Evolutionary conservation across 1,284 basidiomycete species (phyloP), one percentile per base, ranked within the genome.

Genomic region (Cutaneotrichosporon arboriforme): DNA sequence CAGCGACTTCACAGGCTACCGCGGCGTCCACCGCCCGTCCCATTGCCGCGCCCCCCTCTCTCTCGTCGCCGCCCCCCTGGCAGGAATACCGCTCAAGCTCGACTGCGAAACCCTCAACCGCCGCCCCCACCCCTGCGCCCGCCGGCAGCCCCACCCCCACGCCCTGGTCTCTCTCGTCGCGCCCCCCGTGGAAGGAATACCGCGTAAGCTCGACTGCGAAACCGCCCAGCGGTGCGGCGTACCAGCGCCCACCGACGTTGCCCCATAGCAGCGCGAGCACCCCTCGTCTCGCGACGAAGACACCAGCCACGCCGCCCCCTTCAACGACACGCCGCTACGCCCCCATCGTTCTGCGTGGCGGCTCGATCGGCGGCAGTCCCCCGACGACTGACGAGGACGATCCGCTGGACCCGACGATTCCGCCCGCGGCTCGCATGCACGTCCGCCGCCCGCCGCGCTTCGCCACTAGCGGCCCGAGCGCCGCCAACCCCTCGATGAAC

Each of bases 341-440:
- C 13, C 36, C 17, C 3, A 5, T 15, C 36, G 17, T 4, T 7
- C 2, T 38, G 12, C 14, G 51, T 1, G 26, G 26, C 7, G 26
- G 26, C 26, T 64, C 61, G 1, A 50, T 65, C 15, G 64, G 61
- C 0, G 65, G 59, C 4, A 64, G 60, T 44, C 67, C 68, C 8
- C 63, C 66, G 2, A 56, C 59, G 20, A 67, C 64, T 34, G 65
- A 67, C 47, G 65, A 69, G 22, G 65, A 68, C 40, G 48, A 62
- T 4, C 68, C 65, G 2, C 47, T 53, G 5, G 44, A 53, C n/a
- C 43, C 39, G 8, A 44, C 52, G 40, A 44, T 57, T n/a, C 44
- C 43, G 3, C 26, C 45, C 7, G 49, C 55, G 8, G 40, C 55
- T 4, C 43, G 51, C 14, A 50, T 40, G 9, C 37, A 50, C 20